A percentile compares a stretch with the other conserved stretches of the same genome.
Evolutionary conservation across 2,329 filamentous ascomycete genomes (phyloP).

Genomic region (Aspergillus nomiae): DNA sequence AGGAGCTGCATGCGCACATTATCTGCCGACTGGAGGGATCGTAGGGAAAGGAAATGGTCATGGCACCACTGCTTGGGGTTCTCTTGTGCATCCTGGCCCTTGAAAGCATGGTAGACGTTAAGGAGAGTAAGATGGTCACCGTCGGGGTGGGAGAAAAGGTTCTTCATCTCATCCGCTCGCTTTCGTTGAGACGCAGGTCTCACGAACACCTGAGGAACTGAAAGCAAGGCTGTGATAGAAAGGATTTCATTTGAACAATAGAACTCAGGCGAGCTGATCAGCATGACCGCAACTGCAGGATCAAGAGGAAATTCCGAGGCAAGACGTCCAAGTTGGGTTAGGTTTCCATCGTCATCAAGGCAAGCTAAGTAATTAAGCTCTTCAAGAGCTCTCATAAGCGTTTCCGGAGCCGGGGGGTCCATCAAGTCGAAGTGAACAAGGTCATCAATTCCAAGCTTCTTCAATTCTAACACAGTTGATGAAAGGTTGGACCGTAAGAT

Average conservation of each 20-base stretch:
- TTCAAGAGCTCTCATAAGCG: slow-evolving; percentile 95
- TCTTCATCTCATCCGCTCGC: slow-evolving; percentile 96
- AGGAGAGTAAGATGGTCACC: slow-evolving; percentile 95
- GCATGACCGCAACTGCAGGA: slow-evolving; percentile 92
- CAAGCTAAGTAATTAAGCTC: slow-evolving; percentile 97
- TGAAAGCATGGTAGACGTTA: slow-evolving; percentile 98
- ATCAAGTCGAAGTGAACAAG: slow-evolving; percentile 98
- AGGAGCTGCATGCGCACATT: slow-evolving; percentile 90
- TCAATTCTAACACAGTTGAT: slow-evolving; percentile 92
- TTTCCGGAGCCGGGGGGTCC: slow-evolving; percentile 97
- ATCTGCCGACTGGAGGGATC: slow-evolving; percentile 87
- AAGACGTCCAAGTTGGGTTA: slow-evolving; percentile 80
- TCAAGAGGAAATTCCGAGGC: slow-evolving; percentile 96
- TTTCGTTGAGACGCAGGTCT: slow-evolving; percentile 83
- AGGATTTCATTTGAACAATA: slow-evolving; percentile 98
- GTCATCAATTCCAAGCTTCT: slow-evolving; percentile 94
- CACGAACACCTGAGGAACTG: slow-evolving; percentile 90
- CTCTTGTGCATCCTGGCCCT: slow-evolving; percentile 67
- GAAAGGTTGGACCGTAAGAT: slow-evolving; percentile 92
- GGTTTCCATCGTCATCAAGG: slow-evolving; percentile 91
- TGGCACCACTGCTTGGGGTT: slow-evolving; percentile 93
- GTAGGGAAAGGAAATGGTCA: slow-evolving; percentile 89
- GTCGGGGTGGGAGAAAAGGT: slow-evolving; percentile 85
- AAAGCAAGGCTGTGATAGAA: slow-evolving; percentile 89
- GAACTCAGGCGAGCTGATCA: slow-evolving; percentile 96